Conservation (phyloP, 345 rosid genomes). For the Arabidopsis arenosa region DNA sequence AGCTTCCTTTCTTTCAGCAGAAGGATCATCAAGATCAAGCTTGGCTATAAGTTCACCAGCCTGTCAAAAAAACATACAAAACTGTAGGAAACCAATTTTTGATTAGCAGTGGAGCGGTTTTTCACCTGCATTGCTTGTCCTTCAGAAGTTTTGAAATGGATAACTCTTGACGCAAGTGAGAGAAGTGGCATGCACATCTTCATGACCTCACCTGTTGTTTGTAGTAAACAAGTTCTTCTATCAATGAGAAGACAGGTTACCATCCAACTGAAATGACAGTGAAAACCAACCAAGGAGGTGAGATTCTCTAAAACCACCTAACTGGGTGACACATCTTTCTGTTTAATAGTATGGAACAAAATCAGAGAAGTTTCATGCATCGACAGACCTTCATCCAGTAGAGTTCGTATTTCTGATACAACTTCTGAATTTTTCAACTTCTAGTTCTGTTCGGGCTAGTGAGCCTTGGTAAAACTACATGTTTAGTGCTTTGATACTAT, state of each 20-base stretch:
- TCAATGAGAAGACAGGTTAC: background rate
- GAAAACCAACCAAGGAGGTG: background rate
- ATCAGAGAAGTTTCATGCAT: constrained; percentile 74
- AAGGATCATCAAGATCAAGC: background rate
- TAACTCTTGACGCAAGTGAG: background rate
- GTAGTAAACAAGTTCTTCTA: background rate
- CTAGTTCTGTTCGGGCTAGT: constrained; percentile 3
- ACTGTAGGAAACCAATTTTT: background rate
- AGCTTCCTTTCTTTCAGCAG: background rate
- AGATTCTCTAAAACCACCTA: background rate
- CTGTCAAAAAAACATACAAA: too few relatives aligned
- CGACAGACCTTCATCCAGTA: constrained; percentile 95
- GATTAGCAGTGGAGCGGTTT: background rate
- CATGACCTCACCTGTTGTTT: background rate
- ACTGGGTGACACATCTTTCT: background rate
- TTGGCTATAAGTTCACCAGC: too few relatives aligned
- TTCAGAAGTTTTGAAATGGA: background rate
- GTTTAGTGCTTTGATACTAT: too few relatives aligned
- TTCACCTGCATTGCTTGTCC: background rate
- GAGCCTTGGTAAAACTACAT: constrained; percentile 4
- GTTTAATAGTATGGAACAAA: background rate
- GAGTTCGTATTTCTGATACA: constrained; percentile 98
- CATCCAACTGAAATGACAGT: background rate
- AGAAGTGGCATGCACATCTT: background rate
- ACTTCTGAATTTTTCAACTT: constrained; percentile 76